Conservation (phyloP, 331 rosid genomes). For the Ulmus americana region DNA sequence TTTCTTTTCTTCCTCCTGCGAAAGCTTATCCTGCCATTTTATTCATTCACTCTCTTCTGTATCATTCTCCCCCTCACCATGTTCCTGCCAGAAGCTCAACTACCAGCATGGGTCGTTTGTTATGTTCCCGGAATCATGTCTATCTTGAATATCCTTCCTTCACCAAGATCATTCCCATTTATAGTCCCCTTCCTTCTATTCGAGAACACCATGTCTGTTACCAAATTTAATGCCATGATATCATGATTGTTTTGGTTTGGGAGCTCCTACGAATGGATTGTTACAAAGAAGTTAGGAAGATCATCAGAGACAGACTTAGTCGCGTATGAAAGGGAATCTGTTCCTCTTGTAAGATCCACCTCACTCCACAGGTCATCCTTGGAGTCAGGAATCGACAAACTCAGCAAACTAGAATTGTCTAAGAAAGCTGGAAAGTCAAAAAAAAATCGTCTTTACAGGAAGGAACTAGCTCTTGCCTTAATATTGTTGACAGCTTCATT, state of each 20-base stretch:
- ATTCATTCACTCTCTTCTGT: constrained; percentile 94
- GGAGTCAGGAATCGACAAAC: constrained; percentile 77
- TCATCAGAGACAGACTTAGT: constrained; percentile 88
- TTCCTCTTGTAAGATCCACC: constrained; percentile 43
- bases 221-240: constrained; percentile 97
- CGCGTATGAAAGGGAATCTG: constrained; percentile 60
- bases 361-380: constrained; percentile 69
- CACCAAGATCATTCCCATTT: constrained; percentile 86
- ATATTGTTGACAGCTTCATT: constrained; percentile 77
- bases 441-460: constrained; percentile 77
- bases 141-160: constrained; percentile 71
- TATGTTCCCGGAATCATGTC: constrained; percentile 94
- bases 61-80: constrained; percentile 96
- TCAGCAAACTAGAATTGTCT: constrained; percentile 56
- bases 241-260: constrained; percentile 86
- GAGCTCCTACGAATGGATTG: constrained; percentile 95
- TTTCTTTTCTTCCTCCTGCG: constrained; percentile 92
- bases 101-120: constrained; percentile 94
- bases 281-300: constrained; percentile 89
- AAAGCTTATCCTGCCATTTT: constrained; percentile 92
- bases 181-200: constrained; percentile 89
- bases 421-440: constrained; percentile 57
- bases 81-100: constrained; percentile 99
- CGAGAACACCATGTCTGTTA: constrained; percentile 96
- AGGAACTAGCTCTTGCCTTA: constrained; percentile 87